Evolutionary conservation across 1,139 yeast genomes (phyloP), one percentile per base, ranked within the genome.

Genomic region (Hansenula lynferdii): DNA sequence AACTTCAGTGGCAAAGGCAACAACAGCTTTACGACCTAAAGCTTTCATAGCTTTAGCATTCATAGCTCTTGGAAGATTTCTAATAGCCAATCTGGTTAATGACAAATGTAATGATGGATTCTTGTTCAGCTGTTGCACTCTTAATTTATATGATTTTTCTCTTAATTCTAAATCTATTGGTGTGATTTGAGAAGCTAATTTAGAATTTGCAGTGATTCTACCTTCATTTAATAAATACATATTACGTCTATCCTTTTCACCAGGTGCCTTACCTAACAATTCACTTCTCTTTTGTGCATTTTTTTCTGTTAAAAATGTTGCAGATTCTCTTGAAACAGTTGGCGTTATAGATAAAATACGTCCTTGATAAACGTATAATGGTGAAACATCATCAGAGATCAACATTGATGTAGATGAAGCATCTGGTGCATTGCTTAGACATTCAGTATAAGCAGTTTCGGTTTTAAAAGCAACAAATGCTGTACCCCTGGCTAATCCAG

Each of bases 11-110:
- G 97, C 97, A 67, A 92, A 92, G 53, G 85, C 85, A 22, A 92
- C 97, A 40, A 92, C 89, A 0, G 96, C 97, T 60, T 86, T 86
- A 63, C 98, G 80, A 29, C 95, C 97, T 40, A 92, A 70, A 2
- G 95, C 95, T 59, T 92, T 92, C 53, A 92, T 70, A 0, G 95
- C 81, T 60, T 85, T 86, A 44, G 85, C 85, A 45, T 76, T 84
- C 94, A 92, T 81, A 18, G 95, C 81, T 61, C 97, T 78, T 31
- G 99, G 98, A 41, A 92, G 66, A 58, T 92, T 92, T 65, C 98
- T 77, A 41, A 94, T 76, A 8, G 98, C 97, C 58, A 92, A 74
- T 69, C 98, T 82, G 3, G 97, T 90, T 65, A 90, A 68, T 19
- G 97, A 86, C 44, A 92, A 67, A 69, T 90, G 97, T 56, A 92